These are phyloP conservation scores for Tetrahymena borealis DNA, from an alignment of 73 alveolate genomes.

Conservation along the genomic window DNA sequence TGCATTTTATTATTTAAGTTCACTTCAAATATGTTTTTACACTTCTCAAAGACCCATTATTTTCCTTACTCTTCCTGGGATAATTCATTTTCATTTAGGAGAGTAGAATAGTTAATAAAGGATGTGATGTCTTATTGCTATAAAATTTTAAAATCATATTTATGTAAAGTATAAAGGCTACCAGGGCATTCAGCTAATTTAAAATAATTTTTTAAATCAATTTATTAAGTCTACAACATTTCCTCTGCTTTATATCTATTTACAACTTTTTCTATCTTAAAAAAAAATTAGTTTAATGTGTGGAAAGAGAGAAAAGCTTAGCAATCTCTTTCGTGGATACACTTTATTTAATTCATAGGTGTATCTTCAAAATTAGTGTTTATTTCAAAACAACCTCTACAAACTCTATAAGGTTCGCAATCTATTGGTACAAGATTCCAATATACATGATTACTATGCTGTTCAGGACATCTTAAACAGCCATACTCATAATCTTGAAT, in stretches of 20 bases:
- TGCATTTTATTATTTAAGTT: neutral
- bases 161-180: neutral
- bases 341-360: neutral
- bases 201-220: neutral
- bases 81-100: neutral
- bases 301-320: neutral
- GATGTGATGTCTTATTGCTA: neutral
- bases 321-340: neutral
- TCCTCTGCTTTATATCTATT: neutral
- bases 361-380: neutral
- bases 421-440: neutral
- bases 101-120: neutral
- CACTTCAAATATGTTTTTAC: neutral
- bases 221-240: neutral
- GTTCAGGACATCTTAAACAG: neutral
- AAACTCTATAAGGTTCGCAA: neutral
- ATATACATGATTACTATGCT: neutral
- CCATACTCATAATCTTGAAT: neutral
- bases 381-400: neutral
- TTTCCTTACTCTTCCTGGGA: neutral
- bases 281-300: neutral
- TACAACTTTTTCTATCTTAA: neutral
- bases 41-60: neutral
- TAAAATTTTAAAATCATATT: neutral
- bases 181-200: neutral